These are phyloP conservation scores for Suillus occidentalis DNA, from an alignment of 768 basidiomycete species.

Conservation along the genomic window DNA sequence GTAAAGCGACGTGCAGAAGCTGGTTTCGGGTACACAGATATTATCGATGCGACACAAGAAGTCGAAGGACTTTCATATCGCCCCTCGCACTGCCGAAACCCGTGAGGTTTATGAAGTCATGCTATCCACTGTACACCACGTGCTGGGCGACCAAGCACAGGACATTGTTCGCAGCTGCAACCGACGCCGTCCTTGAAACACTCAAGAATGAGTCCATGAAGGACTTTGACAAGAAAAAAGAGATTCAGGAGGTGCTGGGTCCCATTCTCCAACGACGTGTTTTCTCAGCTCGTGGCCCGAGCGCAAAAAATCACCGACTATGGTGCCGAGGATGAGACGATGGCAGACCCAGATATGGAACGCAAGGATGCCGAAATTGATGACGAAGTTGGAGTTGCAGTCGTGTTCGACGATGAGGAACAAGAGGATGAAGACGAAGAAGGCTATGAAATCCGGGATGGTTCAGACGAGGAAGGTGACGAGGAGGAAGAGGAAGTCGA, in stretches of 20 bases:
- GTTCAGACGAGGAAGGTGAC: conserved; percentile 75
- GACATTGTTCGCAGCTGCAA: conserved; percentile 93
- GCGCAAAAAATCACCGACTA: conserved; percentile 98
- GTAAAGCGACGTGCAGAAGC: conserved; percentile 62
- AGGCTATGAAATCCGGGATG: conserved; percentile 83
- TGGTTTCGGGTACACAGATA: conserved; percentile 81
- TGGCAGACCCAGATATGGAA: conserved; percentile 78
- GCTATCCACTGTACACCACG: conserved; percentile 74
- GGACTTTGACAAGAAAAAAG: conserved; percentile 97
- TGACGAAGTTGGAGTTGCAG: conserved; percentile 95
- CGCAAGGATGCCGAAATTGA: conserved; percentile 88
- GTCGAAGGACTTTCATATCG: conserved; percentile 93
- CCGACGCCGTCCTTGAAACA: conserved; percentile 86
- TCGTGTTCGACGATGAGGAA: conserved; percentile 97
- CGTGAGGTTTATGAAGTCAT: conserved; percentile 93
- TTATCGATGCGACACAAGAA: conserved; percentile 91
- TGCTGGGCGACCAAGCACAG: conserved; percentile 92
- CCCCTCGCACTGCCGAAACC: conserved; percentile 91
- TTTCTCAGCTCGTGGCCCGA: conserved; percentile 79
- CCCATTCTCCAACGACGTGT: conserved; percentile 66
- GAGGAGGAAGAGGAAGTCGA: conserved; percentile 46
- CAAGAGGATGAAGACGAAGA: conserved; percentile 92
- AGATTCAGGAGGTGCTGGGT: conserved; percentile 77
- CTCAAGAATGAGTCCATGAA: conserved; percentile 88
- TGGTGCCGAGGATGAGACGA: conserved; percentile 79